Base-by-base conservation (phyloP, 495 filamentous ascomycete genomes). In the Aspergillus homomorphus region DNA sequence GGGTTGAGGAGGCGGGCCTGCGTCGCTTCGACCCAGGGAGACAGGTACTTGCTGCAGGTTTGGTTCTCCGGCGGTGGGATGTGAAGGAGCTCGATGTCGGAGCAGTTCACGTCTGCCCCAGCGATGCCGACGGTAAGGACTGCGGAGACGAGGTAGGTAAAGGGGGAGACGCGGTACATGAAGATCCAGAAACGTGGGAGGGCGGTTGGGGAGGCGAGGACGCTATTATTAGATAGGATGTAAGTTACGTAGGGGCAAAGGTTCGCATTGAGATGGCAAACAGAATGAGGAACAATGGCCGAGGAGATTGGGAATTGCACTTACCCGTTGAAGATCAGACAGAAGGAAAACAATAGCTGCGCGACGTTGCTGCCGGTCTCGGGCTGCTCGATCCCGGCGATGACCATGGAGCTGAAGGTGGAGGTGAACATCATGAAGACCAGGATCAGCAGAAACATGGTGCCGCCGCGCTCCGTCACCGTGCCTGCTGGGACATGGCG, bases 151-250 rank as follows among this genome's bases (percentile, higher is more conserved):
- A 89, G 71, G 61, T 92, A 91, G 0, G 85, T 88, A 57, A 92
- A 85, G 6, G 90, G 89, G 6, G 86, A 89, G 51, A 89, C 75
- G 24, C 86, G 85, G 69, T 92, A 90, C 86, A 92, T 89, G 77
- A 91, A 92, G 61, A 89, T 89, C 89, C 89, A 94, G 77, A 92
- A 91, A 10, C 81, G 69, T 10, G 88, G 88, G 24, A 91, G 71
- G 1, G 71, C 75, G 3, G 71, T 62, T 2, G 89, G 87, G 33
- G 68, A 78, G 53, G 87, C 84, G 59, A 92, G 82, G 49, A 92
- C 88, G 78, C 87, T 86, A 53, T 57, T 1, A 50, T n/a, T 24
- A 51, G 56, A 65, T 23, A 70, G 62, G 44, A 33, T 18, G 44
- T 12, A 22, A 10, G 46, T 12, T 43, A 18, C n/a, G n/a, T n/a